phyloP scores from a whole-genome alignment of 2,329 filamentous ascomycete genomes.

The Paecilomyces sp. region DNA sequence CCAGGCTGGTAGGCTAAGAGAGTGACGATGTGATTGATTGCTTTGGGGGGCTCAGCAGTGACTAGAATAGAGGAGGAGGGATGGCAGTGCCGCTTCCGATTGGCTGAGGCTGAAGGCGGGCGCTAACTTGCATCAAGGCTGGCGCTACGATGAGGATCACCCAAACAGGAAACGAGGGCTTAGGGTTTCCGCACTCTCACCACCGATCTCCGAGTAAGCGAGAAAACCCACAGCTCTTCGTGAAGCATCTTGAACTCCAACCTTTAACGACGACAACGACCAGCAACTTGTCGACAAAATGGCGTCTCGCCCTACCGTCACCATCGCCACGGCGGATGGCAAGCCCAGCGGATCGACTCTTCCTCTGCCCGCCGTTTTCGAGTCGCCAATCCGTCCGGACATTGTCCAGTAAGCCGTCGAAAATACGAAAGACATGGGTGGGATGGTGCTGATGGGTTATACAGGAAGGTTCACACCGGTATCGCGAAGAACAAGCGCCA shows the following conservation, averaged over 20 bases:
- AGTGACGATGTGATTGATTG: neutral
- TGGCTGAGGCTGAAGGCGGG: constrained; percentile 2
- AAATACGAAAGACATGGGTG: neutral
- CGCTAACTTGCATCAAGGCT: neutral
- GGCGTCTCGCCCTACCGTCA: constrained; percentile 95
- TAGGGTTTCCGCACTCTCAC: constrained; percentile 27
- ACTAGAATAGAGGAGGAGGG: neutral
- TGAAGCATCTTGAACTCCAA: constrained; percentile 27
- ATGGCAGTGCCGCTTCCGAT: neutral
- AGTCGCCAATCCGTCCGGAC: constrained; percentile 93
- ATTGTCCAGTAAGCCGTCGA: constrained; percentile 76
- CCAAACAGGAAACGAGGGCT: constrained; percentile 23
- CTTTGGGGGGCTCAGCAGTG: neutral
- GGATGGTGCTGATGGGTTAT: constrained; percentile 24
- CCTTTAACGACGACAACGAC: constrained; percentile 31
- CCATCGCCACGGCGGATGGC: constrained; percentile 95
- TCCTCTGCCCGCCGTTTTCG: constrained; percentile 94
- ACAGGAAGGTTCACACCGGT: constrained; percentile 78
- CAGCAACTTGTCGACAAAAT: constrained; percentile 50
- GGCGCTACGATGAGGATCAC: neutral
- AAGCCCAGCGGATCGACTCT: constrained; percentile 81
- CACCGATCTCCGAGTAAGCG: constrained; percentile 28
- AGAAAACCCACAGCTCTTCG: constrained; percentile 36
- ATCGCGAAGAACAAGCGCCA: constrained; percentile 99
- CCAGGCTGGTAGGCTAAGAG: neutral